A percentile compares a stretch with the other conserved stretches of the same genome.
phyloP scores from a whole-genome alignment of 495 filamentous ascomycete species.

The Daldinia caldariorum region DNA sequence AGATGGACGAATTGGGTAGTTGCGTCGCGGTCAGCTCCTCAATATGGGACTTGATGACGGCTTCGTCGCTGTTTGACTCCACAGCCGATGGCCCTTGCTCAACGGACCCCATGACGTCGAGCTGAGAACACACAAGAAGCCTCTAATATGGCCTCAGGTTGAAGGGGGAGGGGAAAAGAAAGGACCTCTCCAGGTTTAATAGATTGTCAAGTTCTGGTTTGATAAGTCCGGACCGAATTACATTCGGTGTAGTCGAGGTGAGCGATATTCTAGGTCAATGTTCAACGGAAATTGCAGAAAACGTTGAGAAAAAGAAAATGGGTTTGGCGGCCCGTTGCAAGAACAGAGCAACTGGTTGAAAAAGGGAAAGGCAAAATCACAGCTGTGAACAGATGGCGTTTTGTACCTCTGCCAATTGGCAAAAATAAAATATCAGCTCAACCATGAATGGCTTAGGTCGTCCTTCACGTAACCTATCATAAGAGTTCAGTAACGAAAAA shows the following conservation, averaged over 20 bases:
- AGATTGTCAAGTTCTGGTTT: background rate
- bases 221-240: background rate
- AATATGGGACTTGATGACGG: constrained; percentile 42
- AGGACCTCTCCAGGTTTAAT: background rate
- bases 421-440: too few relatives aligned
- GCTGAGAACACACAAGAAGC: background rate
- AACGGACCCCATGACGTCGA: constrained; percentile 26
- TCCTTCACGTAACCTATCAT: too few relatives aligned
- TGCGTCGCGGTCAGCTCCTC: constrained; percentile 43
- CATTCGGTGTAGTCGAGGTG: background rate
- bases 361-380: background rate
- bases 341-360: too few relatives aligned
- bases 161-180: constrained; percentile 1
- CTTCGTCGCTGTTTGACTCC: constrained; percentile 19
- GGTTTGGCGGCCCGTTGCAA: background rate
- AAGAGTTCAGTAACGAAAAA: too few relatives aligned
- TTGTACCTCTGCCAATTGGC: too few relatives aligned
- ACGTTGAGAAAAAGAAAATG: background rate
- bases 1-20: constrained; percentile 56
- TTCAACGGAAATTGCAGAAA: constrained; percentile 3
- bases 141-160: background rate
- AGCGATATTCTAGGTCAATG: background rate
- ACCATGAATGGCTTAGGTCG: too few relatives aligned
- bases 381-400: too few relatives aligned
- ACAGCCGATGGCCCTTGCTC: constrained; percentile 1